Evolutionary conservation across 75 land plant genomes (phyloP), one percentile per base, ranked within the genome.

Genomic region (Picea glauca): DNA sequence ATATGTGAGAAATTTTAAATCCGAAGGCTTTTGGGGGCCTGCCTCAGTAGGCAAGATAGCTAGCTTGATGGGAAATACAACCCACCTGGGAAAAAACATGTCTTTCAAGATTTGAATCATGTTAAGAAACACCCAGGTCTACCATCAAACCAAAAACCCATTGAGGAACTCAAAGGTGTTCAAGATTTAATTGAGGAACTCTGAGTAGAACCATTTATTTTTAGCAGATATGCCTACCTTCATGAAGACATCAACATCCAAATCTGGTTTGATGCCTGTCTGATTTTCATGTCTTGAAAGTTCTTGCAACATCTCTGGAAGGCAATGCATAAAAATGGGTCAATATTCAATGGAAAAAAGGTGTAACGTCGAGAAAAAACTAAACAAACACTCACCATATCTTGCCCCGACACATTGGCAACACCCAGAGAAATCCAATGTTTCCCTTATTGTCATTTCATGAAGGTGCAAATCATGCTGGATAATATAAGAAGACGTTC

Each of bases 161-260:
- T 26, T 26, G 26, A 26, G 26, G 26, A 26, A 26, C 26, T 26
- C 26, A 26, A 26, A 26, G 26, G 26, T 26, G 26, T 26, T 26
- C 26, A 26, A 26, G 26, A 26, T 26, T 26, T 26, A 26, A 26
- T 26, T 26, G 26, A 26, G 26, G 26, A 26, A 26, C 26, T 26
- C 26, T 26, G 26, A 26, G 26, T 26, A 26, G 26, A 35, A 35
- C 38, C 38, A 35, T 35, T 35, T 2, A 1, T 35, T 2, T 35
- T 35, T 50, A 35, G 2, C 38, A 35, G 2, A 35, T 1, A 35
- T 35, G 38, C 40, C 61, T 60, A 84, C 92, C 87, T 92, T 92
- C 94, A 92, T 92, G 72, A 74, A 89, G 14, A 88, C 60, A 81
- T 89, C 91, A 56, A 89, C 59, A 70, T 92, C 91, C 50, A 86